These are phyloP conservation scores for Epichloe coenophiala DNA, from an alignment of 2,329 filamentous ascomycete species.

Conservation along the genomic window DNA sequence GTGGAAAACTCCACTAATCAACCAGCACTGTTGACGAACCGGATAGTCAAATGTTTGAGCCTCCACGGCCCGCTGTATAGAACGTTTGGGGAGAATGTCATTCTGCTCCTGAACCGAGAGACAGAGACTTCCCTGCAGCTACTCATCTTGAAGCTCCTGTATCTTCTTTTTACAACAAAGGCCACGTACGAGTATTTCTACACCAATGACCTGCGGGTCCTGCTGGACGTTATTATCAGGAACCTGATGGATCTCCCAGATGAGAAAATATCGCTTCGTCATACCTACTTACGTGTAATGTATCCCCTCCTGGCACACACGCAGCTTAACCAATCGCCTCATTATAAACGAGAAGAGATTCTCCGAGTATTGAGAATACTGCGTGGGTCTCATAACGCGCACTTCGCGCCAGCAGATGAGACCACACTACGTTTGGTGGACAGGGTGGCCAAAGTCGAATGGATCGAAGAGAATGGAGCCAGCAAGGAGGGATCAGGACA, in stretches of 20 bases:
- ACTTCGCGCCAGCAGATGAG: conserved; percentile 70
- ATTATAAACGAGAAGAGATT: conserved; percentile 87
- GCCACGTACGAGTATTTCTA: conserved; percentile 97
- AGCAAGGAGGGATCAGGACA: conserved; percentile 21
- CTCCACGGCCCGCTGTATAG: conserved; percentile 69
- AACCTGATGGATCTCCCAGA: conserved; percentile 93
- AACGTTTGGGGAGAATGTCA: conserved; percentile 96
- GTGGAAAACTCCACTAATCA: conserved; percentile 23
- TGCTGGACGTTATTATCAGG: conserved; percentile 89
- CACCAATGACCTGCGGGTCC: conserved; percentile 87
- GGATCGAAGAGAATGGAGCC: conserved; percentile 39
- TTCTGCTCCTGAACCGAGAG: conserved; percentile 86
- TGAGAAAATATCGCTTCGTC: conserved; percentile 62
- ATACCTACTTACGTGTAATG: conserved; percentile 88
- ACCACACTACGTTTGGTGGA: conserved; percentile 67
- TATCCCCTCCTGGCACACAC: conserved; percentile 86
- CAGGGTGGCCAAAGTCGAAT: conserved; percentile 59
- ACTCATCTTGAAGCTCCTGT: conserved; percentile 90
- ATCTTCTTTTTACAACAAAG: conserved; percentile 84
- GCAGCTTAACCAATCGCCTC: conserved; percentile 70
- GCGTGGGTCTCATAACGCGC: conserved; percentile 46
- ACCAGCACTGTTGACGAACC: conserved; percentile 60
- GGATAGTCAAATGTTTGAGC: conserved; percentile 83
- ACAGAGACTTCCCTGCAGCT: conserved; percentile 88
- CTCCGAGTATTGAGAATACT: conserved; percentile 62